Evolutionary conservation across 805 yeast genomes (phyloP), one percentile per base, ranked within the genome.

Genomic region (Candida vaughaniae): DNA sequence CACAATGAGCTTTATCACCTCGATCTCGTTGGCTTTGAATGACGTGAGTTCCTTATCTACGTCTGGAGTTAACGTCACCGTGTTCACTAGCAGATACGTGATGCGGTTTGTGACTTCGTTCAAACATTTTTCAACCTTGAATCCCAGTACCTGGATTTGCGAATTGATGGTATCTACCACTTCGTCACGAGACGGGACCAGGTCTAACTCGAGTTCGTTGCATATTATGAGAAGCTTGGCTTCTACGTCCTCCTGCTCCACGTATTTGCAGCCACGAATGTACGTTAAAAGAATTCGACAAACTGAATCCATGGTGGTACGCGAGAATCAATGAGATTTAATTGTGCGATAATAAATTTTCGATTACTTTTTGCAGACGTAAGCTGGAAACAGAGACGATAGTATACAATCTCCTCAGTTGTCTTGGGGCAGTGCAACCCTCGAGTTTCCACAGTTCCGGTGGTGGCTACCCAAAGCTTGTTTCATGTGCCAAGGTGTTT

Each of bases 1-100:
- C 18, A 78, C 64, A n/a, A 71, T 45, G 29, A 58, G 63, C 41
- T 77, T 71, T 35, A 73, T 56, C 15, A 66, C 48, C 18, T 62
- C 70, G 15, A 73, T 55, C 42, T 73, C 78, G 3, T 56, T 52
- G 3, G 62, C 53, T 1, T 69, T 43, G 42, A 58, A 66, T 2
- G 38, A 41, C 3, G 62, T 70, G 56, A 68, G 44, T 33, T 46
- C 34, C 66, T 74, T 47, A 63, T 72, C 63, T 2, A 67, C 20
- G 10, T n/a, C 20, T 15, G 4, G 11, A 9, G 8, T 25, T 25
- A 16, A 14, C 12, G 17, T 18, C 10, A 9, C 16, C 10, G 27
- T 19, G 29, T 45, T 45, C 16, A 73, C 60, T 30, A 73, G 64
- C 14, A 61, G 53, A 46, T 66, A 73, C 22, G 49, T 41, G 7